These are phyloP conservation scores for Gastrolobium bilobum DNA, from an alignment of 306 rosid species.

Conservation along the genomic window DNA sequence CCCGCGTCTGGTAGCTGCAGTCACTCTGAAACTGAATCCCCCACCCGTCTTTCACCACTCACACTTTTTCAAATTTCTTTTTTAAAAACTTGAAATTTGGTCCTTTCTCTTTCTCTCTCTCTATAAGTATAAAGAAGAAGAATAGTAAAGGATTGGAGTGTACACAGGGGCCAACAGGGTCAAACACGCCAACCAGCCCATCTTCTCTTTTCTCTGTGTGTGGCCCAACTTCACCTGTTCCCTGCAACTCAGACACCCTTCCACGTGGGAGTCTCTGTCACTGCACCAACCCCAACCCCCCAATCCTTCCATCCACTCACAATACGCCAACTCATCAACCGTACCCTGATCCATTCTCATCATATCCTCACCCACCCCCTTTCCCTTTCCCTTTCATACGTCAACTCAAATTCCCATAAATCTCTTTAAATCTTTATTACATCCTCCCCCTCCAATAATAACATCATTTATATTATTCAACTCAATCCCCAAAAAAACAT, in stretches of 20 bases:
- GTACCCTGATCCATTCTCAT: background rate
- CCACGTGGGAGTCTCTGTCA: slow-evolving; percentile 75
- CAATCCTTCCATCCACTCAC: background rate
- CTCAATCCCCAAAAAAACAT: slow-evolving; percentile 25
- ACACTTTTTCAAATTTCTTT: background rate
- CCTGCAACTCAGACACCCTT: slow-evolving; percentile 81
- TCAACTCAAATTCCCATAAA: slow-evolving; percentile 35
- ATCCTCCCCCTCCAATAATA: background rate
- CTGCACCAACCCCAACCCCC: slow-evolving; percentile 39
- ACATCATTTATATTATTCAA: background rate
- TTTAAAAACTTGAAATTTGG: background rate
- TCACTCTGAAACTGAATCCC: slow-evolving; percentile 57
- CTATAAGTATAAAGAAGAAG: background rate
- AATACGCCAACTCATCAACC: slow-evolving; percentile 19
- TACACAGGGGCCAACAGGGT: slow-evolving; percentile 47
- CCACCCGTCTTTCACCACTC: slow-evolving; percentile 50
- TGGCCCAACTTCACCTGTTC: slow-evolving; percentile 66
- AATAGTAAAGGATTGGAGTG: background rate
- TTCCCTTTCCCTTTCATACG: slow-evolving; percentile 28
- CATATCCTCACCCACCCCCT: background rate
- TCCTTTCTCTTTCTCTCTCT: background rate
- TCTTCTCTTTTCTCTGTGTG: slow-evolving; percentile 26
- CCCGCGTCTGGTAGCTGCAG: slow-evolving; percentile 51
- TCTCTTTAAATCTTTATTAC: background rate
- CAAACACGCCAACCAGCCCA: slow-evolving; percentile 69